These are phyloP conservation scores for Przewalskia tangutica DNA, from an alignment of 257 asterid genomes.

Conservation along the genomic window DNA sequence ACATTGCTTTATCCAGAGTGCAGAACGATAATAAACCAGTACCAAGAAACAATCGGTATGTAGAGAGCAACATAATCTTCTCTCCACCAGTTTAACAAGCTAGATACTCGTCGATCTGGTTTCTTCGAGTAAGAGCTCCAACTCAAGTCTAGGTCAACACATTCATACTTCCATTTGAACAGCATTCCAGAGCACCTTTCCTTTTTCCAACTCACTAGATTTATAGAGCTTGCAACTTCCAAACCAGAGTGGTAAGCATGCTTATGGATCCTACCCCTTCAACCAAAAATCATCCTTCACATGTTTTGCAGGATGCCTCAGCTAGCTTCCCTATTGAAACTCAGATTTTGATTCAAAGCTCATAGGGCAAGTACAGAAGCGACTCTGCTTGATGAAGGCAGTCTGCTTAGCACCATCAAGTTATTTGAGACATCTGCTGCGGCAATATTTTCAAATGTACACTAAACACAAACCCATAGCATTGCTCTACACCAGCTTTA, in stretches of 20 bases:
- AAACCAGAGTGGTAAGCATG: not conserved
- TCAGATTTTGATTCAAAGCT: not conserved
- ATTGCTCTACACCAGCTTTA: not conserved
- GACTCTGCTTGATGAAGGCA: not conserved
- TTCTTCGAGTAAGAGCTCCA: not conserved
- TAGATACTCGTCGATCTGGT: not conserved
- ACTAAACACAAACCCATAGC: not conserved
- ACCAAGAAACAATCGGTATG: not conserved
- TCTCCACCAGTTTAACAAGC: not conserved
- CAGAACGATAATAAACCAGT: not conserved
- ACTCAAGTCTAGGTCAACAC: not conserved
- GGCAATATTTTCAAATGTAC: not conserved
- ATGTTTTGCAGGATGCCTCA: not conserved
- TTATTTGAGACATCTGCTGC: not conserved
- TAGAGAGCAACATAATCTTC: not conserved
- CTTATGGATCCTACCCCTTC: not conserved
- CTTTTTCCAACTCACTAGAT: not conserved
- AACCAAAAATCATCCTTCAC: not conserved
- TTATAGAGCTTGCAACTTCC: not conserved
- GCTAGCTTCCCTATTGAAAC: not conserved
- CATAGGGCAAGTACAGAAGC: not conserved
- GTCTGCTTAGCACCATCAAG: not conserved
- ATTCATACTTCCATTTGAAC: not conserved
- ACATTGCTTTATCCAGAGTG: too few species aligned
- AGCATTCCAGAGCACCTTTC: not conserved